Evolutionary conservation across 768 basidiomycete species (phyloP).

Genomic region (Boletus reticuloceps): DNA sequence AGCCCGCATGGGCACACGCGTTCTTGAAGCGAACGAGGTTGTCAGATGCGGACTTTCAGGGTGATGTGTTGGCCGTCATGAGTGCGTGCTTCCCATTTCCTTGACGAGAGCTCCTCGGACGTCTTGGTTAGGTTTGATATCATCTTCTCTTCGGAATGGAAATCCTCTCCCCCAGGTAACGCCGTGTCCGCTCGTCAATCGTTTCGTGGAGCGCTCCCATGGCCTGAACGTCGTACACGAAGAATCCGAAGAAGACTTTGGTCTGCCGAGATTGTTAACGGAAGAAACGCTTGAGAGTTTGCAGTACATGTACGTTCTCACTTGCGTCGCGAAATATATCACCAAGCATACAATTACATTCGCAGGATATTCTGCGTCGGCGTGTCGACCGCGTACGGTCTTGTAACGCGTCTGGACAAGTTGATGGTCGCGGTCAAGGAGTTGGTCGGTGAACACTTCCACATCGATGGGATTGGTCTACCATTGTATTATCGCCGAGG

Average conservation of each 20-base stretch:
- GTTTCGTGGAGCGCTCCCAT: constrained; percentile 47
- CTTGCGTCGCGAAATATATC: not conserved
- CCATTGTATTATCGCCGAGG: constrained; percentile 21
- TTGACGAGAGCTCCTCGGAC: not conserved
- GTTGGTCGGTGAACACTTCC: constrained; percentile 83
- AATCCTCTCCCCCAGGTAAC: constrained; percentile 82
- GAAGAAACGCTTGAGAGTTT: constrained; percentile 72
- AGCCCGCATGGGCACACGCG: constrained; percentile 74
- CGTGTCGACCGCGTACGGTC: constrained; percentile 62
- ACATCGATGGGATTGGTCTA: constrained; percentile 67
- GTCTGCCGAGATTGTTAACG: constrained; percentile 67
- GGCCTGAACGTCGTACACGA: constrained; percentile 67
- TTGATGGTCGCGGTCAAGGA: constrained; percentile 83
- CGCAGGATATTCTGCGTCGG: constrained; percentile 68
- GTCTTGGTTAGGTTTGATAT: constrained; percentile 59
- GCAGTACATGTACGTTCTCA: constrained; percentile 67
- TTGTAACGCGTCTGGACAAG: constrained; percentile 71
- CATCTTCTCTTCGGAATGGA: constrained; percentile 71
- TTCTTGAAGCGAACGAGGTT: constrained; percentile 74
- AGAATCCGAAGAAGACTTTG: constrained; percentile 72
- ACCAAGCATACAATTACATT: constrained; percentile 17
- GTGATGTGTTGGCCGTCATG: constrained; percentile 80
- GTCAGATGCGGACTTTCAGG: constrained; percentile 77
- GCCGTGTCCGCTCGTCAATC: constrained; percentile 60
- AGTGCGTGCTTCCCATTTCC: constrained; percentile 40